These are phyloP conservation scores for Candida labiduridarum DNA, from an alignment of 1,139 yeast species.

Conservation along the genomic window DNA sequence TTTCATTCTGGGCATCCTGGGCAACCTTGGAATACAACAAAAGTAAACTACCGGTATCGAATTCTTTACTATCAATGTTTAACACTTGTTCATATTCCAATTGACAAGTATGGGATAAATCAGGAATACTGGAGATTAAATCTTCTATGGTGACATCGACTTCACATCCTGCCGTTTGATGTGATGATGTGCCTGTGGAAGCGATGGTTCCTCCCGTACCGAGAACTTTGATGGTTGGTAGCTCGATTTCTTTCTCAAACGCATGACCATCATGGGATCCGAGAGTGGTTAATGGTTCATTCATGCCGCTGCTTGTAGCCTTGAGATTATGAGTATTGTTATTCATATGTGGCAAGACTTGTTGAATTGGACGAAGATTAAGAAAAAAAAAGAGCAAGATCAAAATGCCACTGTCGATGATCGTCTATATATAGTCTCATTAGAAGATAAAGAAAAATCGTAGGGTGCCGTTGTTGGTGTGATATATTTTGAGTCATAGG, in stretches of 20 bases:
- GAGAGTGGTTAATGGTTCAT: constrained; percentile 1
- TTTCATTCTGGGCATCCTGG: constrained; percentile 39
- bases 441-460: no score
- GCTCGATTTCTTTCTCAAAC: constrained; percentile 12
- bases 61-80: constrained; percentile 67
- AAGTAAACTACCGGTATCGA: constrained; percentile 45
- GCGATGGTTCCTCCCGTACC: constrained; percentile 81
- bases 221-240: constrained; percentile 55
- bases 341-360: no score
- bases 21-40: constrained; percentile 42
- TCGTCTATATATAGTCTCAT: no score
- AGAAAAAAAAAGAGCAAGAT: no score
- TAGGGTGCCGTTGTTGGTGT: no score
- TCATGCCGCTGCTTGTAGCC: not conserved
- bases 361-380: no score
- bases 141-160: constrained; percentile 70
- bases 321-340: no score
- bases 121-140: constrained; percentile 59
- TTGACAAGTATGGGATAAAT: constrained; percentile 57
- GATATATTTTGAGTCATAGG: no score
- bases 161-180: constrained; percentile 68
- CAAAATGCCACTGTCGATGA: no score
- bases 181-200: constrained; percentile 56
- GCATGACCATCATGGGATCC: no score
- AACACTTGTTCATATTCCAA: constrained; percentile 66